Evolutionary conservation across 306 rosid genomes (phyloP).

Genomic region (Ormosia emarginata): DNA sequence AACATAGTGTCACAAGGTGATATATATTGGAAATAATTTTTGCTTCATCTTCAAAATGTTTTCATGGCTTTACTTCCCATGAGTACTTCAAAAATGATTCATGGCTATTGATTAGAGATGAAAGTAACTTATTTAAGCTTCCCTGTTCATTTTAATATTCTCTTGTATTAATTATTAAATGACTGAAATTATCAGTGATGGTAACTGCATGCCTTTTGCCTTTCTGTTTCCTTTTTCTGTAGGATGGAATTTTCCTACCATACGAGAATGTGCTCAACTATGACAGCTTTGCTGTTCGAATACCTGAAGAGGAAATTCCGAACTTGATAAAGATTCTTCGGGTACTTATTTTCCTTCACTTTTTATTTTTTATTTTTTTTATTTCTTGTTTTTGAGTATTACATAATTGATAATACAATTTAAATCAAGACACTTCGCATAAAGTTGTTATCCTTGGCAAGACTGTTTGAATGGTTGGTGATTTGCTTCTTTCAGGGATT

Average conservation of each 20-base stretch:
- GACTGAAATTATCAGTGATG: conserved; percentile 5
- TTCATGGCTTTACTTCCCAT: neutral
- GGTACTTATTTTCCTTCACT: conserved; percentile 35
- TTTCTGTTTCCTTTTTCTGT: conserved; percentile 21
- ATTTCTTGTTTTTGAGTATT: neutral
- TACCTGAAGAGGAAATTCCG: conserved; percentile 73
- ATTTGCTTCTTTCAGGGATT: conserved; percentile 48
- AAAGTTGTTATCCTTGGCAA: neutral
- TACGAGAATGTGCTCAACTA: conserved; percentile 85
- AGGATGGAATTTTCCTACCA: conserved; percentile 93
- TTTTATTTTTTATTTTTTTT: no score
- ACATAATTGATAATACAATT: neutral
- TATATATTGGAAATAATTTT: neutral
- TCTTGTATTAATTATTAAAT: neutral
- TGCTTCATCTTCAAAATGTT: conserved; percentile 3
- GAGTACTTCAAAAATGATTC: conserved; percentile 4
- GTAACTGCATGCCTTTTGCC: neutral
- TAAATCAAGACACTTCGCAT: neutral
- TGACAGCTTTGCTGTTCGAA: conserved; percentile 82
- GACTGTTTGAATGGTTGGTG: conserved; percentile 24
- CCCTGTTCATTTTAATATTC: neutral
- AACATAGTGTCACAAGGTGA: neutral
- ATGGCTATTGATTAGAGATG: neutral
- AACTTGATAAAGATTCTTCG: conserved; percentile 67
- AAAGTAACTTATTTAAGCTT: conserved; percentile 12